Evolutionary conservation across 2,329 filamentous ascomycete genomes (phyloP).

Genomic region (Purpureocillium takamizusanense): DNA sequence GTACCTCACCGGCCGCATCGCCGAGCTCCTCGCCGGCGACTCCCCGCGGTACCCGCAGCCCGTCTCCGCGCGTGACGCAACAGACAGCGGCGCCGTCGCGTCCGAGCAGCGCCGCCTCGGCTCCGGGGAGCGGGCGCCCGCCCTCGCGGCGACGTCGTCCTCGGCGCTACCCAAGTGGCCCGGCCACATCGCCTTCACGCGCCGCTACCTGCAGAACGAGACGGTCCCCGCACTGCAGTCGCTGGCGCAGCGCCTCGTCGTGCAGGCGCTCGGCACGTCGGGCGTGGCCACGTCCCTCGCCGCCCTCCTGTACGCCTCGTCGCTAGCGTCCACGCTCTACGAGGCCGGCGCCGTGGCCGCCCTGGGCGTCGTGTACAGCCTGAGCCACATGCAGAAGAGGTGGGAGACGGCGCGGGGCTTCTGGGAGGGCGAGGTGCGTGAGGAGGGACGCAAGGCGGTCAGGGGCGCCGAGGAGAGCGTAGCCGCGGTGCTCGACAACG

Average conservation of each 20-base stretch:
- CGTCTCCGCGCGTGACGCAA: constrained; percentile 7
- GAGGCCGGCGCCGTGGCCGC: constrained; percentile 55
- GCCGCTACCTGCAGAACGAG: constrained; percentile 55
- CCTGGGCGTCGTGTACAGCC: constrained; percentile 49
- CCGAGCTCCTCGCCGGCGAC: constrained; percentile 30
- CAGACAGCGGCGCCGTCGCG: constrained; percentile 1
- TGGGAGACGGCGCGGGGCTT: constrained; percentile 52
- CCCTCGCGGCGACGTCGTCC: constrained; percentile 12
- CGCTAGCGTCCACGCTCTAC: constrained; percentile 43
- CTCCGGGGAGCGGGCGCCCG: constrained; percentile 14
- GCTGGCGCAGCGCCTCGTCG: constrained; percentile 62
- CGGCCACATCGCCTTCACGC: constrained; percentile 61
- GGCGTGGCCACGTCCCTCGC: constrained; percentile 48
- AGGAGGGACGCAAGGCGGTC: constrained; percentile 56
- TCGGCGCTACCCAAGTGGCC: constrained; percentile 51
- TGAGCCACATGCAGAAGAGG: constrained; percentile 49
- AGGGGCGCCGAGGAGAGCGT: constrained; percentile 46
- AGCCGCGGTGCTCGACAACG: constrained; percentile 32
- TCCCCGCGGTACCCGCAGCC: constrained; percentile 26
- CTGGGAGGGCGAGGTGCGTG: constrained; percentile 59
- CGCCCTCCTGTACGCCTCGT: constrained; percentile 47
- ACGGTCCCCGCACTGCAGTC: constrained; percentile 65
- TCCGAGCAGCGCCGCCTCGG: constrained; percentile 11
- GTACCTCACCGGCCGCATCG: constrained; percentile 70
- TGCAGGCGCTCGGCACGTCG: constrained; percentile 68